These are phyloP conservation scores for Pichia sp. DNA, from an alignment of 1,139 yeast species.

Conservation along the genomic window DNA sequence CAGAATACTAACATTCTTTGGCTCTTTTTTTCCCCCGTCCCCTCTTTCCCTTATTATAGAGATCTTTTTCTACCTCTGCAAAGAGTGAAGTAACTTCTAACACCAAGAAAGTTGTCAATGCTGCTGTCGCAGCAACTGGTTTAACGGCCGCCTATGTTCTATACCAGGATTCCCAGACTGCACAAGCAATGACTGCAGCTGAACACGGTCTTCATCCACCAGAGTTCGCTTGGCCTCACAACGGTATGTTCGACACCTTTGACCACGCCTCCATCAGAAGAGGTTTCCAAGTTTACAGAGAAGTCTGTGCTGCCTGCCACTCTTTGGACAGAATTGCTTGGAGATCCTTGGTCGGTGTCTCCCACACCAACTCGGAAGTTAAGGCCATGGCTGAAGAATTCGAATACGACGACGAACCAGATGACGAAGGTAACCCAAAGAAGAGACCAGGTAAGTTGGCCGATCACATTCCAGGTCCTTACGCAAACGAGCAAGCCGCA, in stretches of 20 bases:
- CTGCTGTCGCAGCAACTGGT: constrained; percentile 66
- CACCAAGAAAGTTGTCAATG: constrained; percentile 54
- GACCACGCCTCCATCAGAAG: constrained; percentile 98
- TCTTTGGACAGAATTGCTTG: constrained; percentile 95
- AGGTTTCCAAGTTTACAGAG: constrained; percentile 98
- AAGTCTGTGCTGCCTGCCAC: constrained; percentile 99
- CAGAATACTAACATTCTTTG: neutral
- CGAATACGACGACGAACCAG: constrained; percentile 98
- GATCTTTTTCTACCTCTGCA: constrained; percentile 32
- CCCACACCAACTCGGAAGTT: constrained; percentile 88
- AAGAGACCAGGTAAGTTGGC: constrained; percentile 98
- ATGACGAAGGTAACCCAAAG: constrained; percentile 98
- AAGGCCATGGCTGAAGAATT: constrained; percentile 93
- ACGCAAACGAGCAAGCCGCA: constrained; percentile 97
- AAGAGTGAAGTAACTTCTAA: constrained; percentile 38
- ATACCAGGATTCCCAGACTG: constrained; percentile 76
- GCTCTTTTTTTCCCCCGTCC: neutral
- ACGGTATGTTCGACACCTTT: constrained; percentile 85
- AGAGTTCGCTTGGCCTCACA: constrained; percentile 88
- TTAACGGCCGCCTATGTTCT: constrained; percentile 69
- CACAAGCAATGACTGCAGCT: constrained; percentile 97
- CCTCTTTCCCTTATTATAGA: constrained; percentile 18
- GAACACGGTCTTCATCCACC: constrained; percentile 99
- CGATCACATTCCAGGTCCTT: constrained; percentile 92
- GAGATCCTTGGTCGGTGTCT: constrained; percentile 97